Percentiles rank a stretch among this genome's conserved stretches.
phyloP scores from a whole-genome alignment of 371 early-diverging fungal species.

The Mortierella sp. region DNA sequence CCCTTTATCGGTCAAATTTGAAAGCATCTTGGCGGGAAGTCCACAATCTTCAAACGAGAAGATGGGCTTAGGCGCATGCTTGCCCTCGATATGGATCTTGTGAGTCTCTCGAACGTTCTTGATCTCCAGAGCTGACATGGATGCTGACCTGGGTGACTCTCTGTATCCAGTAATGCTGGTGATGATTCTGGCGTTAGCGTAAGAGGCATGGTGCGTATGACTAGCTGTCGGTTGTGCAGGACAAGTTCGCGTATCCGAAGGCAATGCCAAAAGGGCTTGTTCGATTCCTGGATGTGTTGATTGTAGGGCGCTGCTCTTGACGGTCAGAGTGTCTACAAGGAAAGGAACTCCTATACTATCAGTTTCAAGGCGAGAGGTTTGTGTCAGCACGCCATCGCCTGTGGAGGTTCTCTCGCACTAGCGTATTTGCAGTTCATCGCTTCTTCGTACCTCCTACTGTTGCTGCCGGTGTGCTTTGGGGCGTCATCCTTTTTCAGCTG shows the following conservation, averaged over 20 bases:
- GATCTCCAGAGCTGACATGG: conserved; percentile 47
- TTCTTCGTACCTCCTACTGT: neutral
- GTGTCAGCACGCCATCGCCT: neutral
- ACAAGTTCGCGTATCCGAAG: neutral
- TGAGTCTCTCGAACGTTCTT: conserved; percentile 61
- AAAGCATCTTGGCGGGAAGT: conserved; percentile 59
- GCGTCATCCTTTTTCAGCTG: neutral
- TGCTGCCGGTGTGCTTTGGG: too few relatives aligned
- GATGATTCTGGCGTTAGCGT: conserved; percentile 59
- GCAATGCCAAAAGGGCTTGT: neutral
- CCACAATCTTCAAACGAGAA: conserved; percentile 65
- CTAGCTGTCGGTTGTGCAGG: neutral
- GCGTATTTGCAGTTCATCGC: too few relatives aligned
- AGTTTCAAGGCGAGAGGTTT: neutral
- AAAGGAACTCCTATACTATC: neutral
- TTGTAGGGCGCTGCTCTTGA: neutral
- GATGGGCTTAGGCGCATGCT: conserved; percentile 65
- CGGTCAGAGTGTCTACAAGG: neutral
- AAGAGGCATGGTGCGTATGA: neutral
- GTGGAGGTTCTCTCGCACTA: too few relatives aligned
- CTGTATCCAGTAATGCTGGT: conserved; percentile 63
- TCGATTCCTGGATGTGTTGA: neutral
- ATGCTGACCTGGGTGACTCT: conserved; percentile 58
- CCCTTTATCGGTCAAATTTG: conserved; percentile 60
- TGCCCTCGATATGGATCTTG: conserved; percentile 64